Percentiles rank a stretch among this genome's conserved stretches.
These are phyloP conservation scores for Skeletonema menzelii DNA, from an alignment of 108 stramenopile species.

Conservation along the genomic window DNA sequence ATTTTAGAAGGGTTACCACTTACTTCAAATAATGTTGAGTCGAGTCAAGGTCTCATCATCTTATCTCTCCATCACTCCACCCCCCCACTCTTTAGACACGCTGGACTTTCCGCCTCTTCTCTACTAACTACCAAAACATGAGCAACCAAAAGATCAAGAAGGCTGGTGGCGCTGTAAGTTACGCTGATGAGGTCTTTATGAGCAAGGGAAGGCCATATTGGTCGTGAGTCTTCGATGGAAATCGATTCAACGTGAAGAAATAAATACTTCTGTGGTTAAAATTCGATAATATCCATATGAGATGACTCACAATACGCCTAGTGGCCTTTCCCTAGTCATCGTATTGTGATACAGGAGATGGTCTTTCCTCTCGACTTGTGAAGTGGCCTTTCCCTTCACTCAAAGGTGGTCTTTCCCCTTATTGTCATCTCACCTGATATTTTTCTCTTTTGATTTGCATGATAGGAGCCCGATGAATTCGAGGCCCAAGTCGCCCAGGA, in stretches of 20 bases:
- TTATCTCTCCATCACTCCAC: not conserved
- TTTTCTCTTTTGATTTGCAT: not conserved
- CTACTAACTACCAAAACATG: slow-evolving; percentile 10
- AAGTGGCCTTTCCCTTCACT: slow-evolving; percentile 28
- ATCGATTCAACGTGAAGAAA: not conserved
- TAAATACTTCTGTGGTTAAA: not conserved
- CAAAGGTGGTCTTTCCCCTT: slow-evolving; percentile 47
- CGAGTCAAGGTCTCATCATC: not conserved
- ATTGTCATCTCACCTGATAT: slow-evolving; percentile 32
- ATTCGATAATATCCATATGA: slow-evolving; percentile 20
- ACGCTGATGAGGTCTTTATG: not conserved
- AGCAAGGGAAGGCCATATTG: slow-evolving; percentile 11
- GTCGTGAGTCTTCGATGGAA: slow-evolving; percentile 13
- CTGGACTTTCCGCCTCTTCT: slow-evolving; percentile 1
- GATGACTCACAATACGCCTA: slow-evolving; percentile 42
- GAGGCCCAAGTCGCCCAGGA: slow-evolving; percentile 96
- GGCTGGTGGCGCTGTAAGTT: slow-evolving; percentile 47
- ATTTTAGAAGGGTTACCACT: not conserved
- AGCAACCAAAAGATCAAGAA: slow-evolving; percentile 55
- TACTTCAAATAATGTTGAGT: not conserved
- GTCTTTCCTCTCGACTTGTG: slow-evolving; percentile 32
- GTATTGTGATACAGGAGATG: slow-evolving; percentile 26
- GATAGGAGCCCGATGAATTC: slow-evolving; percentile 95
- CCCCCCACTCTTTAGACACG: not conserved
- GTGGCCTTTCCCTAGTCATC: slow-evolving; percentile 45